A percentile compares a stretch with the other conserved stretches of the same genome.
Evolutionary conservation across 2,329 filamentous ascomycete genomes (phyloP).

Genomic region (Phyllosticta citriasiana): DNA sequence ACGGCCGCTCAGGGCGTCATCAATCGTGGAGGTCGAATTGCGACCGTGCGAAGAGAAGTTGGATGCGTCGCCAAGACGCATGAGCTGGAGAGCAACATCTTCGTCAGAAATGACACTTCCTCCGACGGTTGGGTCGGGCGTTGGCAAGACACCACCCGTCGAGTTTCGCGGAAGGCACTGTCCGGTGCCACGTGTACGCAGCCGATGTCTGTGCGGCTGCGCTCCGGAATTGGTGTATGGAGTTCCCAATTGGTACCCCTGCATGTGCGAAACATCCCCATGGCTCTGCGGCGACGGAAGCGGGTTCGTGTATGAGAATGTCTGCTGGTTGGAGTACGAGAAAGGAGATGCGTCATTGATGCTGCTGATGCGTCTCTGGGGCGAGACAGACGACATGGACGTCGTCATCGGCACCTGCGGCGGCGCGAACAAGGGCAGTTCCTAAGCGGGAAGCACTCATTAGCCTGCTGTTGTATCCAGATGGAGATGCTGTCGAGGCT

Average conservation of each 20-base stretch:
- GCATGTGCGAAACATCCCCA: conserved; percentile 26
- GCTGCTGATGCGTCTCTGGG: conserved; percentile 69
- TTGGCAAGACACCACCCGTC: conserved; percentile 50
- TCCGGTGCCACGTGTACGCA: conserved; percentile 25
- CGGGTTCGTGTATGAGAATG: conserved; percentile 66
- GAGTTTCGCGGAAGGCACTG: conserved; percentile 34
- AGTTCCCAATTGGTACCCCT: conserved; percentile 22
- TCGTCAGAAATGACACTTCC: conserved; percentile 91
- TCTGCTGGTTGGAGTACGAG: conserved; percentile 64
- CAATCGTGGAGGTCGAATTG: conserved; percentile 83
- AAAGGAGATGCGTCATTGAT: conserved; percentile 65
- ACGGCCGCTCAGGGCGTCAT: conserved; percentile 85
- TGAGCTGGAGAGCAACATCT: conserved; percentile 92
- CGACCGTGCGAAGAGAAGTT: conserved; percentile 80
- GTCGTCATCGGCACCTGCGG: conserved; percentile 69
- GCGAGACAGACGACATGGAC: conserved; percentile 97
- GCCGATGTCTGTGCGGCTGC: conserved; percentile 23
- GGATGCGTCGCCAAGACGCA: conserved; percentile 88
- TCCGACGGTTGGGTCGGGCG: conserved; percentile 91
- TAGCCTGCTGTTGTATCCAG: conserved; percentile 14
- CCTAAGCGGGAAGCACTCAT: conserved; percentile 44
- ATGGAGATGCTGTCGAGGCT: conserved; percentile 35
- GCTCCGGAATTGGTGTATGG: conserved; percentile 27
- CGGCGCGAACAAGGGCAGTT: conserved; percentile 89
- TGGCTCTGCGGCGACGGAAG: conserved; percentile 81